phyloP scores from a whole-genome alignment of 768 basidiomycete genomes.

The Pisolithus microcarpus region DNA sequence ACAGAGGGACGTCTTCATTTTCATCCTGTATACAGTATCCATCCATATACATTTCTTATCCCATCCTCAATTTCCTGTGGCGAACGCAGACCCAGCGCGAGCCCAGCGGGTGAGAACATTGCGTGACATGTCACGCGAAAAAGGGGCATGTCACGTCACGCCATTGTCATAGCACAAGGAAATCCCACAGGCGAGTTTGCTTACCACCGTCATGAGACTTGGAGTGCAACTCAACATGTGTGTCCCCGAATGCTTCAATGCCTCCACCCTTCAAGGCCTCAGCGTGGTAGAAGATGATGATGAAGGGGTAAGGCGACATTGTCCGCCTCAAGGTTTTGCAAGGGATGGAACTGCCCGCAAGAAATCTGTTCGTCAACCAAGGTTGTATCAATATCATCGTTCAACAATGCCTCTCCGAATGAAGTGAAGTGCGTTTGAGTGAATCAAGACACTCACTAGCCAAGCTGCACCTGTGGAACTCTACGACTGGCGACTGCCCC shows the following conservation, averaged over 20 bases:
- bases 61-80: not conserved
- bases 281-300: slow-evolving; percentile 4
- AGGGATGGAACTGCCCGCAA: not conserved
- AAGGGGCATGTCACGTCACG: slow-evolving; percentile 8
- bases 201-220: slow-evolving; percentile 7
- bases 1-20: too few species aligned
- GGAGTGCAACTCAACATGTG: slow-evolving; percentile 6
- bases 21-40: not conserved
- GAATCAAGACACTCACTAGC: slow-evolving; percentile 11
- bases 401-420: not conserved
- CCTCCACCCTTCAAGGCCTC: not conserved
- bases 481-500: too few species aligned
- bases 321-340: not conserved
- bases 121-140: slow-evolving; percentile 1
- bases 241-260: slow-evolving; percentile 6
- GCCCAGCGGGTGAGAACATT: not conserved
- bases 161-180: not conserved
- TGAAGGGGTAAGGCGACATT: not conserved
- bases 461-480: not conserved
- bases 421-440: slow-evolving; percentile 1
- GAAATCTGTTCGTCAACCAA: not conserved
- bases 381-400: not conserved
- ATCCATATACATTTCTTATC: not conserved
- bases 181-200: slow-evolving; percentile 7
- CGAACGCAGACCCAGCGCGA: too few species aligned